phyloP scores from a whole-genome alignment of 2,329 filamentous ascomycete species.

The Fusarium sp. region DNA sequence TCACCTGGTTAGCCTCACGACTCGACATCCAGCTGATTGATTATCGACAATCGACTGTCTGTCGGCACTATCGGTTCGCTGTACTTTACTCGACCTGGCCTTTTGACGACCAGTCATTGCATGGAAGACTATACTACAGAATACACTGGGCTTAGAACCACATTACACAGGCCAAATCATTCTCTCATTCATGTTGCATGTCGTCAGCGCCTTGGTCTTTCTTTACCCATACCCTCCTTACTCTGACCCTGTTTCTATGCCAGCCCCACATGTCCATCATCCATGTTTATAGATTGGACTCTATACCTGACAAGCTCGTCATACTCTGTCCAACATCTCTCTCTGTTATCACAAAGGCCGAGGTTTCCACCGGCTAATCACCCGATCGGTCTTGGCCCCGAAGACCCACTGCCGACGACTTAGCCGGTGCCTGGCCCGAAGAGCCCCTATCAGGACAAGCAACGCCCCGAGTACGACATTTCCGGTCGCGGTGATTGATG shows the following conservation, averaged over 20 bases:
- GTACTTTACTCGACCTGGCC: constrained; percentile 10
- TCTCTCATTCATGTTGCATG: constrained; percentile 10
- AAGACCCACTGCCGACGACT: constrained; percentile 21
- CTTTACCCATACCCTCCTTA: constrained; percentile 4
- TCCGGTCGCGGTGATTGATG: constrained; percentile 43
- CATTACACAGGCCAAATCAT: constrained; percentile 17
- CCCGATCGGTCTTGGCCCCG: constrained; percentile 14
- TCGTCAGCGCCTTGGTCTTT: not conserved
- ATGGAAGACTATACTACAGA: constrained; percentile 13
- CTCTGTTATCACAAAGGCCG: constrained; percentile 35
- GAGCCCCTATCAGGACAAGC: constrained; percentile 26
- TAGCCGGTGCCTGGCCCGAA: constrained; percentile 40
- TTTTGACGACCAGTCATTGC: constrained; percentile 3
- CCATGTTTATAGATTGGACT: not conserved
- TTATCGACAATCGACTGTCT: constrained; percentile 5
- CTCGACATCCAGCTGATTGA: constrained; percentile 5
- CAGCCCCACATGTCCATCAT: constrained; percentile 12
- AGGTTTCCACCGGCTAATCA: constrained; percentile 41
- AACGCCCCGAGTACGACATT: constrained; percentile 11
- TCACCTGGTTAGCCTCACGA: constrained; percentile 5
- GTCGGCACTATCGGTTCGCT: not conserved
- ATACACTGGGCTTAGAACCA: constrained; percentile 15
- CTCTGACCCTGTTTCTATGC: not conserved
- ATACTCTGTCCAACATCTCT: constrained; percentile 24
- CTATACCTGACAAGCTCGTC: constrained; percentile 18